Evolutionary conservation across 257 asterid species (phyloP).

Genomic region (Penstemon barbatus): DNA sequence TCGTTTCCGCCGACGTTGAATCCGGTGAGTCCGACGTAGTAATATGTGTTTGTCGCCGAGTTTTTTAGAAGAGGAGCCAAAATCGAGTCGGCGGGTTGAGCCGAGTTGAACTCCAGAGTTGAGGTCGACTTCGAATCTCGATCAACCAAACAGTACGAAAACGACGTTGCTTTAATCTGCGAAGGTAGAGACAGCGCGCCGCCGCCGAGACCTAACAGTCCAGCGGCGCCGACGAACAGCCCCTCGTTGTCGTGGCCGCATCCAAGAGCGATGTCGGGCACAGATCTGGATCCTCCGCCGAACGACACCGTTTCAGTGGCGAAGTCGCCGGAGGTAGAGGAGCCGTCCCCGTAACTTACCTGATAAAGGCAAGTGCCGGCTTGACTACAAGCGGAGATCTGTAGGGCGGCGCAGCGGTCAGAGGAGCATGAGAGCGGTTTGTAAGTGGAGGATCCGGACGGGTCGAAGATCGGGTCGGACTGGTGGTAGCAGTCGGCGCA

Average conservation of each 20-base stretch:
- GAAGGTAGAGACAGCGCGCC: slow-evolving; percentile 63
- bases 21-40: slow-evolving; percentile 66
- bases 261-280: slow-evolving; percentile 55
- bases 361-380: slow-evolving; percentile 41
- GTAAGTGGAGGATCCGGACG: slow-evolving; percentile 53
- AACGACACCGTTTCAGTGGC: slow-evolving; percentile 70
- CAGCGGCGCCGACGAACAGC: slow-evolving; percentile 62
- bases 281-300: slow-evolving; percentile 44
- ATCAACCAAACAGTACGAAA: slow-evolving; percentile 78
- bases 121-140: slow-evolving; percentile 68
- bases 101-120: slow-evolving; percentile 69
- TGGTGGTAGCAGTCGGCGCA: slow-evolving; percentile 67
- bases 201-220: slow-evolving; percentile 70
- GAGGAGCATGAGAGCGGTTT: slow-evolving; percentile 45
- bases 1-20: slow-evolving; percentile 55
- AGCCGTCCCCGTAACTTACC: slow-evolving; percentile 76
- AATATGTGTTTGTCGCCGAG: slow-evolving; percentile 37
- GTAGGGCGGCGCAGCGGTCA: slow-evolving; percentile 44
- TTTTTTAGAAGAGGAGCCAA: slow-evolving; percentile 52
- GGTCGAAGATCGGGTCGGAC: slow-evolving; percentile 57
- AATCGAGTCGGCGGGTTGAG: slow-evolving; percentile 56
- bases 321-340: slow-evolving; percentile 58
- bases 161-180: slow-evolving; percentile 63
- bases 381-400: slow-evolving; percentile 40
- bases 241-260: slow-evolving; percentile 84